Evolutionary conservation across 1,284 basidiomycete genomes (phyloP), one percentile per base, ranked within the genome.

Genomic region (Leccinum pallidistipes): DNA sequence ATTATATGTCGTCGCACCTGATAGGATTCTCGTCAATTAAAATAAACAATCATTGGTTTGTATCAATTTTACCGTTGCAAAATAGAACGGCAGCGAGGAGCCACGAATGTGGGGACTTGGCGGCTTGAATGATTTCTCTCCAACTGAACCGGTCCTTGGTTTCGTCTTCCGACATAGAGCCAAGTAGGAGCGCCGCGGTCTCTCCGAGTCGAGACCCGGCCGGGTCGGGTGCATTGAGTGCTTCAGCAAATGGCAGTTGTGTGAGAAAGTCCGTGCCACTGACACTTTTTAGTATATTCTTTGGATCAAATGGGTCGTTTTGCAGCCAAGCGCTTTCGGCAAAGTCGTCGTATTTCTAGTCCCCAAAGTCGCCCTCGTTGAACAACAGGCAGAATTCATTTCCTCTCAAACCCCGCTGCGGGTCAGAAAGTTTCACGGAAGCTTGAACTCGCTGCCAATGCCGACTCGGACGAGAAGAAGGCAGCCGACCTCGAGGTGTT

Each of bases 301-400:
- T 29, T 29, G 27, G 27, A 87, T 93, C 70, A 87, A 86, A 76
- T 92, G 88, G 87, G 82, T 88, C 57, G 78, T 84, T 18, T 71
- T 83, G 1, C 81, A 81, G 63, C 78, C 82, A 24, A 68, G 69
- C 12, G 78, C 81, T 9, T 68, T 74, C 60, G 78, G 78, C 58
- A 87, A 86, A 71, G 79, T 81, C 59, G 80, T 86, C 66, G 79
- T 89, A n/a, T 90, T 91, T 66, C 79, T 95, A 32, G 91, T 92
- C 1, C 92, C 93, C 1, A 90, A 89, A 66, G 91, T 93, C 2
- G 81, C 91, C 1, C 81, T 95, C 14, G 93, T 93, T 14, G 84
- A 90, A 65, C 92, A 95, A 69, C 92, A 95, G 71, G 84, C 83
- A 14, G 77, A 82, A 40, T 92, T 88, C 64, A 83, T 94, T 64